phyloP scores from a whole-genome alignment of 192 early-diverging fungal species.

The Dimargaris cristalligena region DNA sequence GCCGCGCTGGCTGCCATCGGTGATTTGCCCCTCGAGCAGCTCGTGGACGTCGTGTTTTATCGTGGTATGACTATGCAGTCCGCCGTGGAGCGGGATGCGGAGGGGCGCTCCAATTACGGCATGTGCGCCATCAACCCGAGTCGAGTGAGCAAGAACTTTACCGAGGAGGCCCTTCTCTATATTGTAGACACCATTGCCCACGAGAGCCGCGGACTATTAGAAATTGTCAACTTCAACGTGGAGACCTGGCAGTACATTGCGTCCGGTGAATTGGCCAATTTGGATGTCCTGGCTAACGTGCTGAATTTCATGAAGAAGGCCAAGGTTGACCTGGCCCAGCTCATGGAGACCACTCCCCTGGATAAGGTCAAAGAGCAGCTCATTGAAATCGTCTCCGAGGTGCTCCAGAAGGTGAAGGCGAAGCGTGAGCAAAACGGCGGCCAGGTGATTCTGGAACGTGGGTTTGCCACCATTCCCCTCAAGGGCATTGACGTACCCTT shows the following conservation, averaged over 20 bases:
- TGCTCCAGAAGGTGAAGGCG: slow-evolving; percentile 42
- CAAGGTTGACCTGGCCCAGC: slow-evolving; percentile 72
- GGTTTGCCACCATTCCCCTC: slow-evolving; percentile 78
- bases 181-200: slow-evolving; percentile 69
- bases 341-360: slow-evolving; percentile 67
- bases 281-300: slow-evolving; percentile 65
- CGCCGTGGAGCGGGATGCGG: slow-evolving; percentile 62
- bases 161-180: slow-evolving; percentile 67
- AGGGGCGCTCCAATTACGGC: slow-evolving; percentile 76
- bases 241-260: slow-evolving; percentile 94
- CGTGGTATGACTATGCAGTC: slow-evolving; percentile 98
- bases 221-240: slow-evolving; percentile 97
- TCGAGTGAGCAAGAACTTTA: slow-evolving; percentile 70
- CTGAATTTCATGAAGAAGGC: slow-evolving; percentile 76
- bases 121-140: slow-evolving; percentile 90
- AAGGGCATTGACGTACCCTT: slow-evolving; percentile 92
- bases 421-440: slow-evolving; percentile 41
- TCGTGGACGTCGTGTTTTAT: slow-evolving; percentile 87
- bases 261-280: slow-evolving; percentile 65
- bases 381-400: slow-evolving; percentile 55
- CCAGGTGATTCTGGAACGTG: slow-evolving; percentile 60
- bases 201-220: slow-evolving; percentile 57
- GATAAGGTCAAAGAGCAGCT: slow-evolving; percentile 73
- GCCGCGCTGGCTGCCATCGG: slow-evolving; percentile 79
- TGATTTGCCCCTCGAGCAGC: slow-evolving; percentile 62